Conservation (phyloP, 179 eudicot species). For the Dionaea muscipula region DNA sequence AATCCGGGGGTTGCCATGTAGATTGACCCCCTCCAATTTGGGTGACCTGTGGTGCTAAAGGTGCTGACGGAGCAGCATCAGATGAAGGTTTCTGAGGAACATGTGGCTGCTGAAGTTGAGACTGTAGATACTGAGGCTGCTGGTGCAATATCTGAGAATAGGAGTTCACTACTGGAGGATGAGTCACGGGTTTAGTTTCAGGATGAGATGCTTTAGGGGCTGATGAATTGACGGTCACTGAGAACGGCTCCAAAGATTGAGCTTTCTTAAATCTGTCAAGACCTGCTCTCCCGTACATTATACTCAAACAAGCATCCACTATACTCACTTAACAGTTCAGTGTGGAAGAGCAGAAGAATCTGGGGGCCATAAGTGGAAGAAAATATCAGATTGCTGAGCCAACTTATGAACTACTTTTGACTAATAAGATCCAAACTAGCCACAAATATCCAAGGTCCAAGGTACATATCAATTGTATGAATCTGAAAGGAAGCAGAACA, state of each 20-base stretch:
- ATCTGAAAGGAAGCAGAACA: background rate
- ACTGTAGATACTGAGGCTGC: constrained; percentile 18
- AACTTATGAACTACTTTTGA: background rate
- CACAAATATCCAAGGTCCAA: background rate
- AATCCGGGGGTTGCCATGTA: constrained; percentile 94
- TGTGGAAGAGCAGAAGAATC: background rate
- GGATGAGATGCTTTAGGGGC: constrained; percentile 23
- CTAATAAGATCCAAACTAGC: background rate
- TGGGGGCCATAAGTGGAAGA: background rate
- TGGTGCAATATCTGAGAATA: constrained; percentile 8
- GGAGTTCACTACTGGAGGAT: constrained; percentile 8
- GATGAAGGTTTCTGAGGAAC: constrained; percentile 19
- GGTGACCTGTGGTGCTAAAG: constrained; percentile 32
- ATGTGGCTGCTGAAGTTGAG: constrained; percentile 16
- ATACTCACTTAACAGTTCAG: background rate
- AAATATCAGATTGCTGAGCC: background rate
- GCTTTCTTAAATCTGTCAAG: constrained; percentile 94
- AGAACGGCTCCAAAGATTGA: constrained; percentile 75
- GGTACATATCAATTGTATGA: background rate
- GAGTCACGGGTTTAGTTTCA: constrained; percentile 17
- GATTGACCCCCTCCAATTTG: constrained; percentile 86
- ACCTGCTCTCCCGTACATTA: constrained; percentile 84
- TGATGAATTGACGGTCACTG: constrained; percentile 31
- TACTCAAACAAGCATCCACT: background rate
- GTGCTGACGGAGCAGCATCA: constrained; percentile 22